phyloP scores from a whole-genome alignment of 495 filamentous ascomycete genomes.

The Xylaria longipes region DNA sequence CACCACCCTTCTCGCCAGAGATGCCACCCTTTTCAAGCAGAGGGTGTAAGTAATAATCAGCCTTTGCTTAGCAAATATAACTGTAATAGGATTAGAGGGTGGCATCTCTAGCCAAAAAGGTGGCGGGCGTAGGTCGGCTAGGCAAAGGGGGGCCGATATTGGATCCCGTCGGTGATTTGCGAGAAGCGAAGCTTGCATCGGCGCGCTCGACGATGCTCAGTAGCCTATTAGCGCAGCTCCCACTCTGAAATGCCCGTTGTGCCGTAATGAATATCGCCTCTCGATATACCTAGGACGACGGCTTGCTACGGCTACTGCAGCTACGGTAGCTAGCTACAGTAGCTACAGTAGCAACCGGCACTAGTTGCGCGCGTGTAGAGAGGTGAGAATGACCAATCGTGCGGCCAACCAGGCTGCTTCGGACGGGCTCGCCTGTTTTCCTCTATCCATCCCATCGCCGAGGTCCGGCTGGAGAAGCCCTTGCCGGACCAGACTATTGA shows the following conservation, averaged over 20 bases:
- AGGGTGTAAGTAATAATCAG: no score
- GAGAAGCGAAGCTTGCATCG: neutral
- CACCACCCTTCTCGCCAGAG: no score
- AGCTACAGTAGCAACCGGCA: constrained; percentile 16
- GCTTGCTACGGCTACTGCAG: neutral
- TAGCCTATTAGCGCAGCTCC: neutral
- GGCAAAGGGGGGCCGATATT: constrained; percentile 1
- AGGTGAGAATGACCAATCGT: neutral
- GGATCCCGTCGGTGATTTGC: constrained; percentile 10
- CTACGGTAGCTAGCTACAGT: neutral
- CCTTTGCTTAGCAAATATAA: no score
- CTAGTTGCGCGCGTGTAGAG: constrained; percentile 11
- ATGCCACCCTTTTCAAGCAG: no score
- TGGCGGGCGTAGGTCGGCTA: no score
- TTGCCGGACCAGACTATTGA: neutral
- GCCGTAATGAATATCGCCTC: neutral
- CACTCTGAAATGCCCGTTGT: neutral
- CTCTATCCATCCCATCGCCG: constrained; percentile 5
- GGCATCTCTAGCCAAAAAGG: no score
- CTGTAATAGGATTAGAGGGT: no score
- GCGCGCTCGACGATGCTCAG: neutral
- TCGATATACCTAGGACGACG: constrained; percentile 1
- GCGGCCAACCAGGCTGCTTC: constrained; percentile 6
- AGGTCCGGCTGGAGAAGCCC: neutral
- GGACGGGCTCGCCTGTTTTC: neutral